phyloP scores from a whole-genome alignment of 2,329 filamentous ascomycete species.

The Fusarium newnesense region DNA sequence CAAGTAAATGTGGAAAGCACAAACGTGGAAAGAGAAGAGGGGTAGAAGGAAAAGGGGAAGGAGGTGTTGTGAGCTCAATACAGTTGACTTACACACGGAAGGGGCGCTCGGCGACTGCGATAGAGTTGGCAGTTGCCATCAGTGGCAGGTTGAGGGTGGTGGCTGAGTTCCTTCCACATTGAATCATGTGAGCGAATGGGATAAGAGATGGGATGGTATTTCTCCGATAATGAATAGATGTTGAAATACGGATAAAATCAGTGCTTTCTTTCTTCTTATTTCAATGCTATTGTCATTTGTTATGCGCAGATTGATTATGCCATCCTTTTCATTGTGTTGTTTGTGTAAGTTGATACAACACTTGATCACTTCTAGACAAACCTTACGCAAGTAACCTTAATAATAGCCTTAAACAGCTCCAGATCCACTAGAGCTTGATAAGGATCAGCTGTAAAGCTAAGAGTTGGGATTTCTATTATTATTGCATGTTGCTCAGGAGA shows the following conservation, averaged over 20 bases:
- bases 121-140: conserved; percentile 32
- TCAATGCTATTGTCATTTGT: background rate
- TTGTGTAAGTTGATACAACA: background rate
- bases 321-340: background rate
- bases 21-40: background rate
- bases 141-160: conserved; percentile 26
- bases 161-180: conserved; percentile 7
- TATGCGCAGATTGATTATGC: background rate
- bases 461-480: background rate
- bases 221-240: background rate
- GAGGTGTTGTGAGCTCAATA: background rate
- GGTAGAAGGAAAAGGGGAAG: background rate
- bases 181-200: background rate
- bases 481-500: background rate
- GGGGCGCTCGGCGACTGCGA: conserved; percentile 11
- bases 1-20: background rate
- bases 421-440: background rate
- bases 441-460: background rate
- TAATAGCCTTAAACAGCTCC: background rate
- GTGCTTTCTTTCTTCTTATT: background rate
- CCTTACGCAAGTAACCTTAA: background rate
- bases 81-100: background rate
- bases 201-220: background rate
- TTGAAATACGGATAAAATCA: accelerated
- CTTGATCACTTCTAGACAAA: background rate